Evolutionary conservation across 495 filamentous ascomycete species (phyloP).

Genomic region (Neurospora tetrasperma): DNA sequence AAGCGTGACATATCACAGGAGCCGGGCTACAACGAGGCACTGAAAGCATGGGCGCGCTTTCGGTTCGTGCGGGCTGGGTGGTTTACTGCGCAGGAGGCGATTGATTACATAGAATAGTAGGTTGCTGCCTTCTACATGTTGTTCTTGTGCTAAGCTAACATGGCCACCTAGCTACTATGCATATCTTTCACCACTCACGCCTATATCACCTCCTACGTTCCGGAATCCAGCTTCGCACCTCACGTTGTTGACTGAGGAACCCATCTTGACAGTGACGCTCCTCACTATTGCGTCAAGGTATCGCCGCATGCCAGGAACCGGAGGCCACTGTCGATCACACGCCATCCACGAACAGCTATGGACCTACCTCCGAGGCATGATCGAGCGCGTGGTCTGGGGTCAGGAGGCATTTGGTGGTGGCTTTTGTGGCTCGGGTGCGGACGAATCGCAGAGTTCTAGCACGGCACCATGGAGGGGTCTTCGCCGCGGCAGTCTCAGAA

Average conservation of each 20-base stretch:
- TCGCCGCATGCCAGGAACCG: conserved; percentile 64
- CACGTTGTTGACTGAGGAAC: conserved; percentile 75
- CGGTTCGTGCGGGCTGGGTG: conserved; percentile 91
- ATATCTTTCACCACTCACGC: conserved; percentile 80
- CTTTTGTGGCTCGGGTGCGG: conserved; percentile 66
- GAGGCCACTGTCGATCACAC: conserved; percentile 71
- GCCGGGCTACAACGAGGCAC: conserved; percentile 51
- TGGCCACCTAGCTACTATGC: conserved; percentile 62
- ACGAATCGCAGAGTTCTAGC: conserved; percentile 52
- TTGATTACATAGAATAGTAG: conserved; percentile 88
- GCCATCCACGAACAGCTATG: conserved; percentile 95
- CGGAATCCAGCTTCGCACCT: conserved; percentile 61
- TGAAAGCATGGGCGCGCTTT: conserved; percentile 80
- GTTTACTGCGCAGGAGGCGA: conserved; percentile 88
- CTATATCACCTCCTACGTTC: conserved; percentile 79
- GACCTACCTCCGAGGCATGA: conserved; percentile 87
- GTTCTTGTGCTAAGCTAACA: conserved; percentile 4
- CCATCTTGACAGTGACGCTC: conserved; percentile 80
- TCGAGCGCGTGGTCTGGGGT: conserved; percentile 88
- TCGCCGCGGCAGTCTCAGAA: conserved; percentile 70
- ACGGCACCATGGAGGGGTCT: conserved; percentile 48
- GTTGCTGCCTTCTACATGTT: conserved; percentile 10
- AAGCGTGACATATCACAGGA: conserved; percentile 27
- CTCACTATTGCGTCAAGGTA: conserved; percentile 87
- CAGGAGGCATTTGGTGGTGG: conserved; percentile 89